phyloP scores from a whole-genome alignment of 768 basidiomycete genomes.

The Pulveroboletus sp. region DNA sequence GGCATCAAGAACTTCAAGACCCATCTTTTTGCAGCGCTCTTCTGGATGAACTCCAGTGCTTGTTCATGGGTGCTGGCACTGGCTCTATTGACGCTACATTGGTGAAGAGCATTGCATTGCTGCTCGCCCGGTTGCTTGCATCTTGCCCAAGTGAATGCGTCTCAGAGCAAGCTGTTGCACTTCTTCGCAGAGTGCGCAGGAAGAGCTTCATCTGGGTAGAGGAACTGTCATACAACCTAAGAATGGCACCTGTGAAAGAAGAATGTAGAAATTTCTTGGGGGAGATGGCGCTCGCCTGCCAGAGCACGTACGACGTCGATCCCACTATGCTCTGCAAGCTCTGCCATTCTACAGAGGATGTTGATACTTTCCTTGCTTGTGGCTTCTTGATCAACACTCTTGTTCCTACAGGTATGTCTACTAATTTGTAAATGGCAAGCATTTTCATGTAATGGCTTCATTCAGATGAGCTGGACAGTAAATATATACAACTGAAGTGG shows the following conservation, averaged over 20 bases:
- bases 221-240: conserved; percentile 22
- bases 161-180: conserved; percentile 9
- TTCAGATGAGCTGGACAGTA: no score
- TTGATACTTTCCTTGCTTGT: conserved; percentile 10
- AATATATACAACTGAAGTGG: conserved; percentile 9
- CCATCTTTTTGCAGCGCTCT: conserved; percentile 32
- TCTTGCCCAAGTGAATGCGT: conserved; percentile 13
- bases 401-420: neutral
- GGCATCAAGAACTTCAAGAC: conserved; percentile 37
- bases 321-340: neutral
- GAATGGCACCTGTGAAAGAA: neutral
- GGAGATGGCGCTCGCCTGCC: conserved; percentile 36
- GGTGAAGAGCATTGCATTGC: conserved; percentile 27
- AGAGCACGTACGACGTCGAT: conserved; percentile 25
- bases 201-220: conserved; percentile 31
- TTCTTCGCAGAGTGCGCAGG: conserved; percentile 21
- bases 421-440: neutral
- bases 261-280: conserved; percentile 18
- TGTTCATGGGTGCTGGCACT: conserved; percentile 29
- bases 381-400: conserved; percentile 20
- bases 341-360: neutral
- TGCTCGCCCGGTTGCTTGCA: conserved; percentile 33
- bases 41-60: conserved; percentile 29
- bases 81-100: conserved; percentile 34
- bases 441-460: no score